Percentiles rank a stretch among this genome's conserved stretches.
These are phyloP conservation scores for Laburnicola sp. DNA, from an alignment of 2,329 filamentous ascomycete species.

Conservation along the genomic window DNA sequence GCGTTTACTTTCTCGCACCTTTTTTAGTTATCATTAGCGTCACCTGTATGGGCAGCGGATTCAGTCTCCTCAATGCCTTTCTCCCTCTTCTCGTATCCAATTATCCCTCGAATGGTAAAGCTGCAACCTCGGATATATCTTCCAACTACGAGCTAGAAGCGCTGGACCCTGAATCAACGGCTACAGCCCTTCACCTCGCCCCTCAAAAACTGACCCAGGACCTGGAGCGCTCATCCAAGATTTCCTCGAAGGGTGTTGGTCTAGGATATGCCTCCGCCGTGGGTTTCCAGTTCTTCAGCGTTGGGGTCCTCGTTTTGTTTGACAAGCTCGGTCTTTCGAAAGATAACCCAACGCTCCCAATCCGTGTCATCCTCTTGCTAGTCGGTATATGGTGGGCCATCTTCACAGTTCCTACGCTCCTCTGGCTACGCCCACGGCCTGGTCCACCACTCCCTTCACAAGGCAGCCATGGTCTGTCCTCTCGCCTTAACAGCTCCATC, in stretches of 20 bases:
- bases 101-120: slow-evolving; percentile 58
- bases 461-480: slow-evolving; percentile 18
- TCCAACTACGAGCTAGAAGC: slow-evolving; percentile 35
- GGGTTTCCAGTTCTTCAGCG: slow-evolving; percentile 75
- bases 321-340: slow-evolving; percentile 50
- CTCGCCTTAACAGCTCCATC: slow-evolving; percentile 30
- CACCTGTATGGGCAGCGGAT: slow-evolving; percentile 89
- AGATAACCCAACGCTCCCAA: slow-evolving; percentile 75
- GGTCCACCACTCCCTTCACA: slow-evolving; percentile 69
- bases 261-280: slow-evolving; percentile 86
- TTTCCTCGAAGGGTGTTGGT: slow-evolving; percentile 86
- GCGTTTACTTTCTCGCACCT: slow-evolving; percentile 76
- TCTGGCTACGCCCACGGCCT: slow-evolving; percentile 82
- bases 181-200: slow-evolving; percentile 8
- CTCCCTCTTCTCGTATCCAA: slow-evolving; percentile 83
- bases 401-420: slow-evolving; percentile 80
- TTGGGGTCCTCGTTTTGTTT: slow-evolving; percentile 68
- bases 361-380: slow-evolving; percentile 78
- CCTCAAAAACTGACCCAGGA: slow-evolving; percentile 58
- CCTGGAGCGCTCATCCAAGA: slow-evolving; percentile 77
- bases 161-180: slow-evolving; percentile 21
- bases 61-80: slow-evolving; percentile 93
- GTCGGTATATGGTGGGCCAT: slow-evolving; percentile 87
- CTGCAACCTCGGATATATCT: slow-evolving; percentile 14
- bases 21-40: slow-evolving; percentile 83